Base-by-base conservation (phyloP, 768 basidiomycete genomes). In the Suillus alpinus region DNA sequence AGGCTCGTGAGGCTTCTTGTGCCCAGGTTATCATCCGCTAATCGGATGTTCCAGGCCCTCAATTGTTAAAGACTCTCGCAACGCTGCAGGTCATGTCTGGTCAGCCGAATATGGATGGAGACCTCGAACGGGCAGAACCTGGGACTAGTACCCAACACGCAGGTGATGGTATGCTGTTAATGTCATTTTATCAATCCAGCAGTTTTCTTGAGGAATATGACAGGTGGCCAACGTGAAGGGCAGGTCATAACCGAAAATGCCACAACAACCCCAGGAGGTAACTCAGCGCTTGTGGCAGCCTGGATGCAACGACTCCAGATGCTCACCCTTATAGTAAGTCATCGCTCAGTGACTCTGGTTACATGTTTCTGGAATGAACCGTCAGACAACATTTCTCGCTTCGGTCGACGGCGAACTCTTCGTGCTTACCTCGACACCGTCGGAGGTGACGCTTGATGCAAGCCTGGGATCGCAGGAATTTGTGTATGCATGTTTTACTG, bases 61-160 rank as follows among this genome's bases (percentile, higher is more conserved):
- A 16, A 3, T 16, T 26, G 8, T 26, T 9, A 23, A 36, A 13
- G 32, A 10, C 31, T 14, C 6, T 2, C 3, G 6, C 5, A 84
- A 86, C 65, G 81, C 83, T 8, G 68, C 70, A 55, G 14, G 52
- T 23, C 20, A 53, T 14, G 51, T 13, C 51, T 20, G 20, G 34
- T 53, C 52, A 37, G 13, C 32, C 32, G 12, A 32, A 49, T 14
- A 31, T 49, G 47, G 29, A 32, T 32, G 20, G 12, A 20, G 52
- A 53, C 9, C 23, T 53, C 52, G 52, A 53, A 13, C 52, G 36
- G 26, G 52, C 36, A 3, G 52, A 31, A 4, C 29, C 29, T 29
- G 16, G 52, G 8, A 14, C 52, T 16, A 37, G 14, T 53, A 10
- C 8, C 13, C 44, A 26, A 6, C 23, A 14, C 23, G 6, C 44